Conservation (phyloP, 2,329 filamentous ascomycete species). For the Grosmannia penicillata region DNA sequence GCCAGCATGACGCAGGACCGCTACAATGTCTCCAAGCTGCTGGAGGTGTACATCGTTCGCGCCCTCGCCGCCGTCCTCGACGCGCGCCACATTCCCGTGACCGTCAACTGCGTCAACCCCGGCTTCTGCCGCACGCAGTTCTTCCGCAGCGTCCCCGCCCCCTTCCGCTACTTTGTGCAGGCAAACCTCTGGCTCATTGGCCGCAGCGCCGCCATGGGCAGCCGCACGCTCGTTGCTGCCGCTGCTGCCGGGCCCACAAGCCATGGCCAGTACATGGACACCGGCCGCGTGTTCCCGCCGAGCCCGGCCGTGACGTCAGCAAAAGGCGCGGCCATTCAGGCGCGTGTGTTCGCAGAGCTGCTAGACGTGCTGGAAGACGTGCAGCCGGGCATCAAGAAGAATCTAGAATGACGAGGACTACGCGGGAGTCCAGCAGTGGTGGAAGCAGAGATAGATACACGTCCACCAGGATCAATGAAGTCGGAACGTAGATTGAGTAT, state of each 20-base stretch:
- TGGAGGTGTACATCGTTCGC: slow-evolving; percentile 17
- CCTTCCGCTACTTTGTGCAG: slow-evolving; percentile 12
- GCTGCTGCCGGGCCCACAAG: slow-evolving; percentile 21
- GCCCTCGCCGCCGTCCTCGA: slow-evolving; percentile 20
- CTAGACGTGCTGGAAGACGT: slow-evolving; percentile 25
- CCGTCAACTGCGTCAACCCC: slow-evolving; percentile 24
- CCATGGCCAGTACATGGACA: slow-evolving; percentile 26
- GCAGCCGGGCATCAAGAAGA: slow-evolving; percentile 21
- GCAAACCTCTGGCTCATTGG: slow-evolving; percentile 14
- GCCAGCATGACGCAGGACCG: slow-evolving; percentile 16
- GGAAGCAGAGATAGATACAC: not conserved
- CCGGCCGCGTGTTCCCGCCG: slow-evolving; percentile 15
- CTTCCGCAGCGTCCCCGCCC: slow-evolving; percentile 19
- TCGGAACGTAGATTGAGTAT: no score
- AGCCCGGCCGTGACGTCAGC: slow-evolving; percentile 20
- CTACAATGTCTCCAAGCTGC: slow-evolving; percentile 21
- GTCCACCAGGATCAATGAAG: no score
- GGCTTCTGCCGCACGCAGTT: slow-evolving; percentile 25
- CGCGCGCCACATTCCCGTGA: slow-evolving; percentile 16
- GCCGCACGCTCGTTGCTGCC: slow-evolving; percentile 22
- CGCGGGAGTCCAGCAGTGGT: not conserved
- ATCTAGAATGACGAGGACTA: slow-evolving; percentile 7
- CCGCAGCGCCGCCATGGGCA: slow-evolving; percentile 23
- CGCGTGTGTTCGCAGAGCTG: slow-evolving; percentile 27
- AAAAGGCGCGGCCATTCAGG: slow-evolving; percentile 20